Evolutionary conservation across 768 basidiomycete species (phyloP).

Genomic region (Podaxis sp.): DNA sequence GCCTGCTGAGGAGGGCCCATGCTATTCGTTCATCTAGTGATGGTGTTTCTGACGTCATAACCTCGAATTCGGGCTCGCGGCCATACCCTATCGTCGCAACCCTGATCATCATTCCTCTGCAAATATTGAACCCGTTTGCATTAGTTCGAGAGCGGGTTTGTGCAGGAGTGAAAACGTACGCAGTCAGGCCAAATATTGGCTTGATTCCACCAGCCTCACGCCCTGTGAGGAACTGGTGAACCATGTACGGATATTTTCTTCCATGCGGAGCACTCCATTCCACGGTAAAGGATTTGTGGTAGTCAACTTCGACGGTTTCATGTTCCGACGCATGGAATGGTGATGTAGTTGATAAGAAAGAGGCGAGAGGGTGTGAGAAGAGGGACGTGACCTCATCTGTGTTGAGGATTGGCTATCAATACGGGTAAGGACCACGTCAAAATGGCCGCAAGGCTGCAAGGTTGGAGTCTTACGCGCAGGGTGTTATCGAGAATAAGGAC

Average conservation of each 20-base stretch:
- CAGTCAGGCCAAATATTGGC: conserved; percentile 85
- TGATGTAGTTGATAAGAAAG: conserved; percentile 61
- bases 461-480: conserved; percentile 46
- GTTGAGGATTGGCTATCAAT: conserved; percentile 70
- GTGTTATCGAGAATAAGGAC: conserved; percentile 80
- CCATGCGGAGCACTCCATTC: conserved; percentile 37
- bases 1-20: conserved; percentile 34
- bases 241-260: conserved; percentile 38
- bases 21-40: conserved; percentile 36
- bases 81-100: conserved; percentile 42
- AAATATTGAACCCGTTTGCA: neutral
- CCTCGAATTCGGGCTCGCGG: conserved; percentile 40
- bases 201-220: conserved; percentile 81
- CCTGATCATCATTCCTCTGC: conserved; percentile 41
- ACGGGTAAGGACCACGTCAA: neutral
- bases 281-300: conserved; percentile 62
- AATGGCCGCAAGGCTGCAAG: neutral
- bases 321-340: conserved; percentile 49
- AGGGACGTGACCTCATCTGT: conserved; percentile 71
- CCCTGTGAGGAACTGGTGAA: conserved; percentile 83
- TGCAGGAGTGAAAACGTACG: conserved; percentile 46
- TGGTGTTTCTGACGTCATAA: conserved; percentile 29
- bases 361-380: conserved; percentile 80
- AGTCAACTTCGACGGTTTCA: conserved; percentile 51
- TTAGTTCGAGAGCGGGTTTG: neutral